Evolutionary conservation across 768 basidiomycete species (phyloP).

Genomic region (Serendipita sp.): DNA sequence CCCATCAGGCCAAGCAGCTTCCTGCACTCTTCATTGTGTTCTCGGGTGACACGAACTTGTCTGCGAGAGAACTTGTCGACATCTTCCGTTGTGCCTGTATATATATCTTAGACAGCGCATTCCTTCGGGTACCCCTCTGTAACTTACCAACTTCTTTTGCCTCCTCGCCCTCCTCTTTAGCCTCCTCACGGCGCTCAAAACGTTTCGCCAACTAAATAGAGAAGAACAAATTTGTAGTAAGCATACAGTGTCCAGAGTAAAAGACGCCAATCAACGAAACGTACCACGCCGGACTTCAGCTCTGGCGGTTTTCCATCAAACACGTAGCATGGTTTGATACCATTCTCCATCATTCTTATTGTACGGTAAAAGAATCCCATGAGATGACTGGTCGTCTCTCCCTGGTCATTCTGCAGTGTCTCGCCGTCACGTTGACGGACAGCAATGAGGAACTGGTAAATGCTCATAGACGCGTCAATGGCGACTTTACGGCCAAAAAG

Average conservation of each 20-base stretch:
- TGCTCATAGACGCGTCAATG: slow-evolving; percentile 94
- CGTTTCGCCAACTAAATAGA: slow-evolving; percentile 73
- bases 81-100: slow-evolving; percentile 67
- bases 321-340: slow-evolving; percentile 94
- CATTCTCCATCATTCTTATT: slow-evolving; percentile 94
- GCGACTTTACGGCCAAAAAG: slow-evolving; percentile 97
- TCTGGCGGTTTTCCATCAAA: slow-evolving; percentile 98
- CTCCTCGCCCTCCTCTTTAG: slow-evolving; percentile 87
- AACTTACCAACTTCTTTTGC: slow-evolving; percentile 75
- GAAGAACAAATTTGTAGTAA: slow-evolving; percentile 3
- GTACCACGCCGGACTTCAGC: slow-evolving; percentile 87
- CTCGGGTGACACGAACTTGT: slow-evolving; percentile 84
- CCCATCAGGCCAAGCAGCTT: slow-evolving; percentile 85
- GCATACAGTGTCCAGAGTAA: neutral
- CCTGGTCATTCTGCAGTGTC: slow-evolving; percentile 90
- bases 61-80: slow-evolving; percentile 78
- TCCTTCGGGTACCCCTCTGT: neutral
- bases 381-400: slow-evolving; percentile 91
- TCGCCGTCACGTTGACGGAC: slow-evolving; percentile 94
- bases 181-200: slow-evolving; percentile 79
- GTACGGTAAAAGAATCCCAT: slow-evolving; percentile 99
- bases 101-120: neutral
- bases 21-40: slow-evolving; percentile 93
- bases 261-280: slow-evolving; percentile 20
- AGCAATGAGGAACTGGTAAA: slow-evolving; percentile 96